A percentile compares a stretch with the other conserved stretches of the same genome.
These are phyloP conservation scores for Starmerella sirachaensis DNA, from an alignment of 805 yeast genomes.

Conservation along the genomic window DNA sequence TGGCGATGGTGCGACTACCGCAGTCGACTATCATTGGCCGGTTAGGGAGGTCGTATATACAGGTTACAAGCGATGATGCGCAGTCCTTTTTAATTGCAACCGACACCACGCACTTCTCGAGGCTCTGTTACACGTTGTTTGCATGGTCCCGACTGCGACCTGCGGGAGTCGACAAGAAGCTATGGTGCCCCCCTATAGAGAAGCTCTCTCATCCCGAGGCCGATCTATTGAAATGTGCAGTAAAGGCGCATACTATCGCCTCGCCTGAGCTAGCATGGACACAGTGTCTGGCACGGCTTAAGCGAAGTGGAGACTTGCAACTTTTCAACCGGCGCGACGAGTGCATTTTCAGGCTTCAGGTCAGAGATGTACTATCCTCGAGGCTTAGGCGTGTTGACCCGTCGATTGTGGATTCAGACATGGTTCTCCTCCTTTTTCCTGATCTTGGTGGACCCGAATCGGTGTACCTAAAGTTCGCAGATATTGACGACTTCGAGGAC, in stretches of 20 bases:
- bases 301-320: conserved; percentile 17
- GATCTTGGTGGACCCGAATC: conserved; percentile 22
- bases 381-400: conserved; percentile 17
- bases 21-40: conserved; percentile 20
- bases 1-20: conserved; percentile 14
- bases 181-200: conserved; percentile 18
- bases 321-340: conserved; percentile 7
- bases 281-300: conserved; percentile 15
- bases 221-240: conserved; percentile 18
- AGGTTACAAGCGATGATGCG: conserved; percentile 11
- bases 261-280: conserved; percentile 17
- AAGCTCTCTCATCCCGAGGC: conserved; percentile 5
- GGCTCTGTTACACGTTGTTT: conserved; percentile 12
- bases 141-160: conserved; percentile 20
- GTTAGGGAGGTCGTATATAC: conserved; percentile 13
- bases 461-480: conserved; percentile 21
- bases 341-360: conserved; percentile 10
- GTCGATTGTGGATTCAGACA: conserved; percentile 15
- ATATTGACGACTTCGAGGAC: conserved; percentile 25
- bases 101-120: conserved; percentile 5
- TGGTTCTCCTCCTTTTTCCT: conserved; percentile 19
- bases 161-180: conserved; percentile 17
- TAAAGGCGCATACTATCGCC: conserved; percentile 18
- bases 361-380: conserved; percentile 9
- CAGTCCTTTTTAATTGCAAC: conserved; percentile 9